Evolutionary conservation across 2,329 filamentous ascomycete genomes (phyloP), one percentile per base, ranked within the genome.

Genomic region (Westerdykella ornata): DNA sequence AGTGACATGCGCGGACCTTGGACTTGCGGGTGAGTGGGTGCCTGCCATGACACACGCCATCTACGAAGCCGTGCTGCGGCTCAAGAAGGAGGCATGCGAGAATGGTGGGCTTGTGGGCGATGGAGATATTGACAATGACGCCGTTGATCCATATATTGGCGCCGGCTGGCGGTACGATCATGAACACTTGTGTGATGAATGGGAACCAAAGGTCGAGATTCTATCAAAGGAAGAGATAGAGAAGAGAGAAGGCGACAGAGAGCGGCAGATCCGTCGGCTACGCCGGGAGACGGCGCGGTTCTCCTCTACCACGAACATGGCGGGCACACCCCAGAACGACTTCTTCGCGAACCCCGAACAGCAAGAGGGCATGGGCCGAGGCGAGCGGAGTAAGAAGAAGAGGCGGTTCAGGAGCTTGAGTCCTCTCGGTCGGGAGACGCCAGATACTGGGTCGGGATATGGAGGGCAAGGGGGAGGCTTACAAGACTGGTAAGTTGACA

Each of bases 61-160:
- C 53, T 97, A 97, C 66, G 92, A 98, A 67, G 86, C 92, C 8
- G 88, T 94, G 0, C 67, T 97, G 48, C 84, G 86, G 35, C 71
- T 96, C 22, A 97, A 97, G 71, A 98, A 98, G 67, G 92, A 97
- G 60, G 88, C 89, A 1, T 94, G 89, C 58, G 92, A 97, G 64
- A 88, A 88, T 30, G 88, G 88, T 29, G 88, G 88, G 1, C 70
- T 96, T 6, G 82, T 95, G 13, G 81, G 76, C 14, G 77, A 77
- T 52, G 77, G 78, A 12, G 87, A 94, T 46, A 81, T 95, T 37
- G 86, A 90, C 50, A 96, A 96, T 59, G 87, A 95, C 60, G 85
- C 89, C 2, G 85, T 85, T 7, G 82, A 88, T 52, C 57, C 57
- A 5, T 72, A 72, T 2, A 81, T 84, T n/a, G 86, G 89, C 44